Base-by-base conservation (phyloP, 139 green algal genomes). In the Coelastrella sp. region DNA sequence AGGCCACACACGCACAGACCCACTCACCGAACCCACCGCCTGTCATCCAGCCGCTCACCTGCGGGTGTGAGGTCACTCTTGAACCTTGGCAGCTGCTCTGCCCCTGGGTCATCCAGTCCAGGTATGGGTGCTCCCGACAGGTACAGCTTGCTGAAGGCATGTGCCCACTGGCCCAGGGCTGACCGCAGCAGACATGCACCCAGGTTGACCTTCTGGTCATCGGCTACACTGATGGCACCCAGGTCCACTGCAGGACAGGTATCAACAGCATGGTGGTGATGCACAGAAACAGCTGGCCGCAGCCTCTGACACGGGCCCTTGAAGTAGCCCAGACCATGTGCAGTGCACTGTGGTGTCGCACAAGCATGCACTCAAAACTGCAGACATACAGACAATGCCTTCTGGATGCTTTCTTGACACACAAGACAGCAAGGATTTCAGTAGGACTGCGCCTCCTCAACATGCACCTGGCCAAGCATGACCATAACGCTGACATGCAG, bases 181-280 rank as follows among this genome's bases (percentile, higher is more conserved):
- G 60, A 86, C 19, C 82, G 82, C 70, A 95, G 73, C 24, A 94
- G 89, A 24, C 93, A 65, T 60, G 89, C 89, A 11, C 93, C 93
- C 7, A 91, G 91, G 91, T 95, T 95, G 73, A 97, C 84, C 91
- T 97, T 97, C 17, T 94, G 17, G 80, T 97, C 95, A 17, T 95
- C 93, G 7, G 75, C 65, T 86, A 76, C 63, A 15, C 74, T 73
- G 4, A 27, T 27, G 1, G 85, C 22, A 7, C 87, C 87, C 56
- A 91, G 56, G 4, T 91, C 87, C 35, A 86, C 87, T 91, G 68
- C 35, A 66, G 25, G 10, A 59, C 25, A 35, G 70, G 11, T 12
- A 4, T 12, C 15, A 5, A 19, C 70, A 78, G 70, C 20, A 35
- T 25, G 17, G 70, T 25, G 11, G 49, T 49, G 49, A 0, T 7